These are phyloP conservation scores for Pseudozyma hubeiensis DNA, from an alignment of 1,284 basidiomycete species.

Conservation along the genomic window DNA sequence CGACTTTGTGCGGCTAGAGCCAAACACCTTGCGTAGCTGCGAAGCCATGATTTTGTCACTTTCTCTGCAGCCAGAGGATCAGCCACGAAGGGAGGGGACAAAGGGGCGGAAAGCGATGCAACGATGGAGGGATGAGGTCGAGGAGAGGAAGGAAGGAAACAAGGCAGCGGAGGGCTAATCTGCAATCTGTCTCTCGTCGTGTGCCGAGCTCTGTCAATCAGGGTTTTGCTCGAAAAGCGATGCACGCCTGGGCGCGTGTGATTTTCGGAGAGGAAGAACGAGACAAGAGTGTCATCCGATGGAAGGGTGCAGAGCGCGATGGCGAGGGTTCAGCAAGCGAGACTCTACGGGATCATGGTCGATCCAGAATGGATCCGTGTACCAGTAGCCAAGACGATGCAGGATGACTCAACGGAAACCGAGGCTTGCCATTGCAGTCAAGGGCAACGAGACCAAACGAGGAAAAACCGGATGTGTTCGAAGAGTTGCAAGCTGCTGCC, in stretches of 20 bases:
- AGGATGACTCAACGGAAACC: conserved; percentile 29
- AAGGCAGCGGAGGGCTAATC: background rate
- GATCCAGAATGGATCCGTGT: conserved; percentile 1
- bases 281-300: background rate
- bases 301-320: conserved; percentile 21
- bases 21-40: conserved; percentile 51
- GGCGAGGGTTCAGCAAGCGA: conserved; percentile 8
- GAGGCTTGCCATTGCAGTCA: background rate
- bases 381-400: conserved; percentile 6
- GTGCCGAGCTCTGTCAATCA: conserved; percentile 8
- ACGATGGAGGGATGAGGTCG: conserved; percentile 24
- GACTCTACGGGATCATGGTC: background rate
- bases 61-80: conserved; percentile 3
- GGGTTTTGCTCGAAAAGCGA: conserved; percentile 1
- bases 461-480: too few species aligned
- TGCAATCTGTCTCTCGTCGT: background rate
- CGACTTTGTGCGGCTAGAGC: conserved; percentile 51
- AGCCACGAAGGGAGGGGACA: conserved; percentile 8
- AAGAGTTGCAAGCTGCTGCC: too few species aligned
- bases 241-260: background rate
- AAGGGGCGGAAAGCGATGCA: conserved; percentile 3
- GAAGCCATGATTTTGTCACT: conserved; percentile 34
- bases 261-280: background rate
- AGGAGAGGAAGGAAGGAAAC: conserved; percentile 2
- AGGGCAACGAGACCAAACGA: too few species aligned